Evolutionary conservation across 2,329 filamentous ascomycete genomes (phyloP).

Genomic region (Knufia fluminis): DNA sequence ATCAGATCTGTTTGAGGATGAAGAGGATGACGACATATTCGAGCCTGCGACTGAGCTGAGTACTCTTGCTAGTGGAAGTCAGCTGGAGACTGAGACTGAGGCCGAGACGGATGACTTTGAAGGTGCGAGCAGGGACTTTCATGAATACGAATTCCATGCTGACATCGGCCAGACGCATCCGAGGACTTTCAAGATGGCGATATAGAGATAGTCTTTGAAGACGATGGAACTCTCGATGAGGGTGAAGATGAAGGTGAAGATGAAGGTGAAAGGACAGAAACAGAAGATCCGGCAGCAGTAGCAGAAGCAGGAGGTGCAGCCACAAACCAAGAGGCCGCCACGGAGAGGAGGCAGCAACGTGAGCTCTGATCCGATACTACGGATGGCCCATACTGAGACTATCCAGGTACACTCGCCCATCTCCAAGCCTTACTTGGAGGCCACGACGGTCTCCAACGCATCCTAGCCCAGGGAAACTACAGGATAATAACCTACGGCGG

Average conservation of each 20-base stretch:
- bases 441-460: slow-evolving; percentile 41
- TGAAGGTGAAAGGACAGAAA: slow-evolving; percentile 53
- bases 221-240: slow-evolving; percentile 34
- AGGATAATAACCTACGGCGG: slow-evolving; percentile 26
- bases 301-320: neutral
- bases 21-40: slow-evolving; percentile 17
- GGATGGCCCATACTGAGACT: slow-evolving; percentile 9
- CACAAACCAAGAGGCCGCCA: neutral
- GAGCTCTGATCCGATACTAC: neutral
- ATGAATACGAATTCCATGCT: neutral
- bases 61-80: neutral
- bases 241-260: slow-evolving; percentile 55
- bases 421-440: slow-evolving; percentile 47
- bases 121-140: neutral
- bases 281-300: slow-evolving; percentile 25
- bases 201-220: slow-evolving; percentile 21
- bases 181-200: slow-evolving; percentile 14
- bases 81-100: slow-evolving; percentile 10
- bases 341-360: neutral
- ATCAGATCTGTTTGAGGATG: slow-evolving; percentile 17
- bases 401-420: slow-evolving; percentile 32
- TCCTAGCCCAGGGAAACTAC: slow-evolving; percentile 32
- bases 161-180: slow-evolving; percentile 15
- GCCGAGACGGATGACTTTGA: slow-evolving; percentile 4
- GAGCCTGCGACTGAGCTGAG: slow-evolving; percentile 10